These are phyloP conservation scores for Juncus inflexus DNA, from an alignment of 176 grass and related monocot genomes.

Conservation along the genomic window DNA sequence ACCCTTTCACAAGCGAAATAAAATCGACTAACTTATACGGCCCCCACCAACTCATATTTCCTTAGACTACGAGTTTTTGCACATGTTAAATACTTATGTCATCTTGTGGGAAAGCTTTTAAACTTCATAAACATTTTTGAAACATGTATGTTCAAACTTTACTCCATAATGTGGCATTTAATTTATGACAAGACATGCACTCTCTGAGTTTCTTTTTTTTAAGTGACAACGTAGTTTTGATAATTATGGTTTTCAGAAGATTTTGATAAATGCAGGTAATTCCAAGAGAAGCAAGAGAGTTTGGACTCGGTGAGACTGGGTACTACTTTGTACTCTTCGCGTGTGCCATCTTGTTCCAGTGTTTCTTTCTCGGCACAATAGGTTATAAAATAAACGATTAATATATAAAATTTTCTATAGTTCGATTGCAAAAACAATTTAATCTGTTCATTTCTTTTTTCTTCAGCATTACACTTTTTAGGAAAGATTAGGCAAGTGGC, in stretches of 20 bases:
- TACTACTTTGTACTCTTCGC: conserved; percentile 67
- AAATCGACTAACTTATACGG: conserved; percentile 10
- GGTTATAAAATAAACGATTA: too few relatives aligned
- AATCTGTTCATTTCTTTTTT: too few relatives aligned
- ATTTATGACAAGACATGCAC: too few relatives aligned
- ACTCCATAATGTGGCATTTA: too few relatives aligned
- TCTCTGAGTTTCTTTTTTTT: too few relatives aligned
- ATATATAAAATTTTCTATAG: too few relatives aligned
- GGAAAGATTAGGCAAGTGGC: too few relatives aligned
- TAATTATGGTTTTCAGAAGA: too few relatives aligned
- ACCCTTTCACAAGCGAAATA: background rate
- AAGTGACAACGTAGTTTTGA: too few relatives aligned
- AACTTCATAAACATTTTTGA: background rate
- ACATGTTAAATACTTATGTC: background rate
- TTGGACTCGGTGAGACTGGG: conserved; percentile 38
- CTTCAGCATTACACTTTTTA: too few relatives aligned
- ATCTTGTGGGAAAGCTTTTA: background rate
- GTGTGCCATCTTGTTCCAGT: conserved; percentile 45
- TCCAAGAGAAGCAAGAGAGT: conserved; percentile 47
- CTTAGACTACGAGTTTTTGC: conserved; percentile 4
- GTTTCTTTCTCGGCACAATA: conserved; percentile 72
- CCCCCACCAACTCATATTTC: background rate
- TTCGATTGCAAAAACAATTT: too few relatives aligned
- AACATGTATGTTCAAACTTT: too few relatives aligned
- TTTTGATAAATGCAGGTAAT: conserved; percentile 50